phyloP scores from a whole-genome alignment of 768 basidiomycete species.

The Leccinum subgranulosum region DNA sequence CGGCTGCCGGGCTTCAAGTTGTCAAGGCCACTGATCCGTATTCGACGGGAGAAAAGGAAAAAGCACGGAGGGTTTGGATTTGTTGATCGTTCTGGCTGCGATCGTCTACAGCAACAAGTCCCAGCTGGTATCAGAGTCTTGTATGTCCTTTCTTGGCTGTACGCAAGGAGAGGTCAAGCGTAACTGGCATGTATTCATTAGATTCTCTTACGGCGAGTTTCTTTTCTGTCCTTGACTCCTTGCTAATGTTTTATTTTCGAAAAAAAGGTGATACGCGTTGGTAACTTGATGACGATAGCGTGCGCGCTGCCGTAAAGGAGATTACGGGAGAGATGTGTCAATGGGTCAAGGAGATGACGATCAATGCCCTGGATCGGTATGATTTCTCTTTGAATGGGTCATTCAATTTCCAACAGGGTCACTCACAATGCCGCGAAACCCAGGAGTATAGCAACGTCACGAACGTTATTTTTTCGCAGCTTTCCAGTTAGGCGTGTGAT shows the following conservation, averaged over 20 bases:
- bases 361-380: slow-evolving; percentile 70
- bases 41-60: slow-evolving; percentile 18
- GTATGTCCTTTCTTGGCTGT: slow-evolving; percentile 29
- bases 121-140: slow-evolving; percentile 57
- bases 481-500: neutral
- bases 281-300: slow-evolving; percentile 34
- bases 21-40: slow-evolving; percentile 37
- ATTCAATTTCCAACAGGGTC: slow-evolving; percentile 42
- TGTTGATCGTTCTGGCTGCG: slow-evolving; percentile 58
- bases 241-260: neutral
- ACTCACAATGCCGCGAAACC: slow-evolving; percentile 56
- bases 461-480: slow-evolving; percentile 43
- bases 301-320: slow-evolving; percentile 52
- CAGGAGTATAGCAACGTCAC: slow-evolving; percentile 51
- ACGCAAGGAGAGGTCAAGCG: neutral
- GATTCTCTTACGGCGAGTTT: slow-evolving; percentile 7
- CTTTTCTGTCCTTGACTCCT: neutral
- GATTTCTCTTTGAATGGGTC: slow-evolving; percentile 13
- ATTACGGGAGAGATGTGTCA: slow-evolving; percentile 51
- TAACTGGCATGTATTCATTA: neutral
- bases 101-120: slow-evolving; percentile 72
- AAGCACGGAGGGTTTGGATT: slow-evolving; percentile 35
- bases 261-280: slow-evolving; percentile 8
- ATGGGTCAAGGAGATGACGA: slow-evolving; percentile 48
- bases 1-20: slow-evolving; percentile 66